A percentile compares a stretch with the other conserved stretches of the same genome.
phyloP scores from a whole-genome alignment of 1,284 basidiomycete species.

The Ceratobasidium sp. region DNA sequence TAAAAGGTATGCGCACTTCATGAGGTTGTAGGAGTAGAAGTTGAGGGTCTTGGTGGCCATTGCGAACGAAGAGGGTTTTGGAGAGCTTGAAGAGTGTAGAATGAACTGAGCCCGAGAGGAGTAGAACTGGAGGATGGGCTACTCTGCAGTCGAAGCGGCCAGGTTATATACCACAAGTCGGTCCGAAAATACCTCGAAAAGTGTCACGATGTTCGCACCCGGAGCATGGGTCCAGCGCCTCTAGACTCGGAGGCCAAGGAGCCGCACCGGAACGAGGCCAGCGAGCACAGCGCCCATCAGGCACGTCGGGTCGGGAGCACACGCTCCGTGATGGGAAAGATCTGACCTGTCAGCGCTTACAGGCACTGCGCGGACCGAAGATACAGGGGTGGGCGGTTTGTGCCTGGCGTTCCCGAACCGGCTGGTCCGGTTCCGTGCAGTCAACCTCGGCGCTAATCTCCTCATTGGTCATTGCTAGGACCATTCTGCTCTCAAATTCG shows the following conservation, averaged over 20 bases:
- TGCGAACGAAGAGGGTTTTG: not conserved
- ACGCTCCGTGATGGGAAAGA: not conserved
- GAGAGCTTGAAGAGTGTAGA: not conserved
- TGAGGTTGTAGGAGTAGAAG: constrained; percentile 21
- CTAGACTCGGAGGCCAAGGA: not conserved
- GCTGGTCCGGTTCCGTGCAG: not conserved
- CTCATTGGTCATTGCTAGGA: not conserved
- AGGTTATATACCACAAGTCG: not conserved
- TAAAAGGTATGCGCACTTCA: not conserved
- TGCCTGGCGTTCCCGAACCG: constrained; percentile 4
- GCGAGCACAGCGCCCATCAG: not conserved
- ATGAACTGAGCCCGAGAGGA: not conserved
- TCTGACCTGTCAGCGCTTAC: not conserved
- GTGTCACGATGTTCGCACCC: not conserved
- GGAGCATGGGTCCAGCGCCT: not conserved
- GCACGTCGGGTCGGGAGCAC: not conserved
- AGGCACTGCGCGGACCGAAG: not conserved
- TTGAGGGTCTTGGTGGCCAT: constrained; percentile 33
- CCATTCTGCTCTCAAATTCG: not conserved
- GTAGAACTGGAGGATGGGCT: not conserved
- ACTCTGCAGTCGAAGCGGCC: not conserved
- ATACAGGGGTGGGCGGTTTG: not conserved
- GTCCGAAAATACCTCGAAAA: not conserved
- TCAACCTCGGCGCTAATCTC: not conserved
- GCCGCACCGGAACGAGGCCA: not conserved